Base-by-base conservation (phyloP, 306 rosid species). In the Hippophae gyantsensis region DNA sequence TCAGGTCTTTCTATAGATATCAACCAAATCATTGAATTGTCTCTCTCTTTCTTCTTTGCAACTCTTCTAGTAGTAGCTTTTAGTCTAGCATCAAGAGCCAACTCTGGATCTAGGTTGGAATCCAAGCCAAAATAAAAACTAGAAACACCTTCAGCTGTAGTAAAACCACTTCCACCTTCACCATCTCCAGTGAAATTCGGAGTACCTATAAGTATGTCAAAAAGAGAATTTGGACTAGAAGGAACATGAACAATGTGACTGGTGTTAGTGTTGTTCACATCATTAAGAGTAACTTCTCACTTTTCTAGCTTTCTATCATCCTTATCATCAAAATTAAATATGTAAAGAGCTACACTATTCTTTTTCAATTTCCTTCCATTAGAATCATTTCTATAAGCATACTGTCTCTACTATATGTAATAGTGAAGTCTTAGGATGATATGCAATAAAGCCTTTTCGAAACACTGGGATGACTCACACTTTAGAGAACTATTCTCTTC, bases 11-110 rank as follows among this genome's bases (percentile, higher is more conserved):
- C 23, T 18, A 18, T 18, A 18, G 23, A 18, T 1, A 18, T 18
- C 23, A 18, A 18, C 23, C 1, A 18, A 18, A 18, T 1, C 23
- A 18, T 18, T 18, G 23, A 18, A 18, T 18, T 18, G 23, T 18
- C 23, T 18, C 23, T 18, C 1, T 18, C 23, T 18, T 18, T 18
- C 47, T 93, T 97, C 69, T 86, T 97, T 52, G 97, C 82, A 54
- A 94, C 97, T 86, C 79, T 93, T 69, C 84, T 93, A 13, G 99
- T 97, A 70, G 99, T 94, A 48, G 97, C 99, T 77, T 93, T 97
- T 58, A 88, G 99, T 66, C 99, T 82, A 48, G 95, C 99, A 70
- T 97, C 97, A 68, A 93, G 99, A 64, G 99, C 99, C 64, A 93
- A 83, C 71, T 93, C 99, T 32, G 99, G 99, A 68, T 93, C 99